Percentiles rank a stretch among this genome's conserved stretches.
These are phyloP conservation scores for Coniochaeta hoffmannii DNA, from an alignment of 2,329 filamentous ascomycete species.

Conservation along the genomic window DNA sequence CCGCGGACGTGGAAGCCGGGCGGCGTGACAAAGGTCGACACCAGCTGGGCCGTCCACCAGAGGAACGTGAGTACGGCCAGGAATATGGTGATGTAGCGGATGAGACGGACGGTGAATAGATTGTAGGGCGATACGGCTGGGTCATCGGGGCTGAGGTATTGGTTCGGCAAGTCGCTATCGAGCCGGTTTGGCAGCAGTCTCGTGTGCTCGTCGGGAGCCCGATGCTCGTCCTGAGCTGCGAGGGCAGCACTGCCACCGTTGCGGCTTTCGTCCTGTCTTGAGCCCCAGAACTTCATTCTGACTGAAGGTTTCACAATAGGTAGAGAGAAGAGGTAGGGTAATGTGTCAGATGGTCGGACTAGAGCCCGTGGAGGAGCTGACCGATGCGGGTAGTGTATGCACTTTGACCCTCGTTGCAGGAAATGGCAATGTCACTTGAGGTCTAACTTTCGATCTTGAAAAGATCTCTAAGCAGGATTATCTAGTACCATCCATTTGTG, in stretches of 20 bases:
- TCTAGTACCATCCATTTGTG: not conserved
- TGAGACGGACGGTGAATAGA: constrained; percentile 77
- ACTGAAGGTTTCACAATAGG: not conserved
- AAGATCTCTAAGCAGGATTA: not conserved
- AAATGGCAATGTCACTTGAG: no score
- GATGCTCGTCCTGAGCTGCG: constrained; percentile 13
- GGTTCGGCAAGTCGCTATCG: constrained; percentile 33
- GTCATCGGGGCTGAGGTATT: constrained; percentile 69
- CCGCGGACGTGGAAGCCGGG: constrained; percentile 80
- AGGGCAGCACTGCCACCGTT: constrained; percentile 16
- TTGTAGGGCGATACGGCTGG: constrained; percentile 91
- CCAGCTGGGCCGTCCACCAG: constrained; percentile 91
- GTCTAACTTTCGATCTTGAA: no score
- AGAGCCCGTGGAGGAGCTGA: not conserved
- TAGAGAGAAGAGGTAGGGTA: not conserved
- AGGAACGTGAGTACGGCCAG: constrained; percentile 69
- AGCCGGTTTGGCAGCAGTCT: constrained; percentile 63
- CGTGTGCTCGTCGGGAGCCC: constrained; percentile 42
- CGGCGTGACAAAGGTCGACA: constrained; percentile 84
- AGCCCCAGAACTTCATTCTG: constrained; percentile 4
- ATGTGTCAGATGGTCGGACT: not conserved
- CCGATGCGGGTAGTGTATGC: not conserved
- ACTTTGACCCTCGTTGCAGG: not conserved
- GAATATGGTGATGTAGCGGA: constrained; percentile 69
- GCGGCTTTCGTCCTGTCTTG: constrained; percentile 12